Conservation (phyloP, 1,284 basidiomycete genomes). For the Pseudozyma hubeiensis region DNA sequence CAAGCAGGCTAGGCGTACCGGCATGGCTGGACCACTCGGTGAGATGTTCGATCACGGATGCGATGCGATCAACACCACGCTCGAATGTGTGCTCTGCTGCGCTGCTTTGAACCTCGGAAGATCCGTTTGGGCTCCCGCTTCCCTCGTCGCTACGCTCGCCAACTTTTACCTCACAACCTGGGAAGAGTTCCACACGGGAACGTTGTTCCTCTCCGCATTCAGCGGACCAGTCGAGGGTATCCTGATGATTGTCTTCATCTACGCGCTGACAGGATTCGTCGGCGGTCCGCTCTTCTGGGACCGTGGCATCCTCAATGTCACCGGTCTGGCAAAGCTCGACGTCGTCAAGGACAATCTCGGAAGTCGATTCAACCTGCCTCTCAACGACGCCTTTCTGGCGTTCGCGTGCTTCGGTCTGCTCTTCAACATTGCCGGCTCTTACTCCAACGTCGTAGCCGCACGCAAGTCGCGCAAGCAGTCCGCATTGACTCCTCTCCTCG, state of each 20-base stretch:
- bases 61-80: slow-evolving; percentile 87
- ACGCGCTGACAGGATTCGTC: slow-evolving; percentile 75
- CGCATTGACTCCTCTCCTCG: slow-evolving; percentile 75
- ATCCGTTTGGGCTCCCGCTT: slow-evolving; percentile 95
- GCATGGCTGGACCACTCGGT: slow-evolving; percentile 94
- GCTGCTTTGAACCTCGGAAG: slow-evolving; percentile 81
- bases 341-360: slow-evolving; percentile 66
- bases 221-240: slow-evolving; percentile 98
- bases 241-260: slow-evolving; percentile 83
- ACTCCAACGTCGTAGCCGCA: slow-evolving; percentile 57
- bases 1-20: slow-evolving; percentile 92
- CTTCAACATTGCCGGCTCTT: slow-evolving; percentile 81
- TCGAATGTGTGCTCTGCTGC: slow-evolving; percentile 58
- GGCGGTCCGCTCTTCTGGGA: slow-evolving; percentile 81
- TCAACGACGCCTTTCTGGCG: slow-evolving; percentile 90
- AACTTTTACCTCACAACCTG: slow-evolving; percentile 96
- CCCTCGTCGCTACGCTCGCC: slow-evolving; percentile 84
- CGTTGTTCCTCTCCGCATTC: slow-evolving; percentile 76
- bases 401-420: slow-evolving; percentile 80
- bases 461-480: slow-evolving; percentile 53
- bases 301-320: slow-evolving; percentile 76
- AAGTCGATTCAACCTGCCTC: slow-evolving; percentile 74
- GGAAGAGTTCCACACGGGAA: slow-evolving; percentile 95
- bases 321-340: slow-evolving; percentile 73
- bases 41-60: slow-evolving; percentile 97